A percentile compares a stretch with the other conserved stretches of the same genome.
Conservation (phyloP, 2,329 filamentous ascomycete species). For the Thermomyces lanuginosus region DNA sequence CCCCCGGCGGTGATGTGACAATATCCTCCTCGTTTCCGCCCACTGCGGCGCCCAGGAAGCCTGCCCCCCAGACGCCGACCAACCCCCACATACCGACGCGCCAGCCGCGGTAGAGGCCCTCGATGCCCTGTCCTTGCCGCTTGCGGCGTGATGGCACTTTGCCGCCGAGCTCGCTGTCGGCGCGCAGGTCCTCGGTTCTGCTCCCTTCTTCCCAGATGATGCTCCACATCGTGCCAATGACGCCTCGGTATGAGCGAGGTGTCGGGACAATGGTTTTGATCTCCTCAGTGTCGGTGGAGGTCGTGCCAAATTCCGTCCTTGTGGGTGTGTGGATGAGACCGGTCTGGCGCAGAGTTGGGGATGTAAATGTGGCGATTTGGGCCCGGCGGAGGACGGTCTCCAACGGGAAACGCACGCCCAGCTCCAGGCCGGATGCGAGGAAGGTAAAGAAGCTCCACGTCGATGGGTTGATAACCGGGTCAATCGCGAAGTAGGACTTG, state of each 20-base stretch:
- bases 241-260: conserved; percentile 60
- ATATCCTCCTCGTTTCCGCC: conserved; percentile 22
- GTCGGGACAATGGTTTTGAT: conserved; percentile 63
- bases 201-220: conserved; percentile 81
- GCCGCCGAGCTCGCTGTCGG: no score
- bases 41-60: conserved; percentile 24
- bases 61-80: conserved; percentile 38
- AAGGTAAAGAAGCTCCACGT: conserved; percentile 74
- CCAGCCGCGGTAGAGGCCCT: conserved; percentile 43
- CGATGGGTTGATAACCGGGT: conserved; percentile 63
- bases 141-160: conserved; percentile 25
- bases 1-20: conserved; percentile 7
- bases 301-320: not conserved
- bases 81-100: conserved; percentile 40
- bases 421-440: conserved; percentile 58
- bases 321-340: conserved; percentile 10
- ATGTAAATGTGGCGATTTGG: conserved; percentile 57
- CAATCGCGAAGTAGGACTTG: conserved; percentile 67
- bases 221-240: conserved; percentile 78
- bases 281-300: conserved; percentile 11
- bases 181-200: no score
- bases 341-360: conserved; percentile 32
- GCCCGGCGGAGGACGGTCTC: conserved; percentile 84
- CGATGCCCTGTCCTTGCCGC: conserved; percentile 37
- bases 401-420: conserved; percentile 74